A percentile compares a stretch with the other conserved stretches of the same genome.
Conservation (phyloP, 192 early-diverging fungal species). For the Podila horticola region DNA sequence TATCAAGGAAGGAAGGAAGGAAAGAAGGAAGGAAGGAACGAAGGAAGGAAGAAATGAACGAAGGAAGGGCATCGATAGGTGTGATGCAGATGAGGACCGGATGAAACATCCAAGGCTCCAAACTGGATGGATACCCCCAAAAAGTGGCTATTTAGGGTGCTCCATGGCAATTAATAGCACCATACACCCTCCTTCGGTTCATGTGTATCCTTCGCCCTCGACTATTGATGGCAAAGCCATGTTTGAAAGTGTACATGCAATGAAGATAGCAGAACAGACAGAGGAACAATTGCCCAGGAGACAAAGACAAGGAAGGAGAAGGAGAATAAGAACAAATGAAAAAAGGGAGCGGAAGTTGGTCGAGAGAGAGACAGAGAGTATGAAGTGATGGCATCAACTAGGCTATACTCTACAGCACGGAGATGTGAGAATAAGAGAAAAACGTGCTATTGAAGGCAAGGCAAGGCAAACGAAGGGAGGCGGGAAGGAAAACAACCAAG, state of each 20-base stretch:
- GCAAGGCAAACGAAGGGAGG: not conserved
- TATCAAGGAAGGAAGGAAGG: no score
- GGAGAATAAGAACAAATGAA: not conserved
- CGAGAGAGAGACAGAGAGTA: not conserved
- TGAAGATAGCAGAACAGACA: not conserved
- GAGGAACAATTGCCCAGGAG: slow-evolving; percentile 6
- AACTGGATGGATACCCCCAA: no score
- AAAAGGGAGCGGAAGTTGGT: not conserved
- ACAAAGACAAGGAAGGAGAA: not conserved
- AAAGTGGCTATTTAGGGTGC: no score
- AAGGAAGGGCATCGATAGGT: no score
- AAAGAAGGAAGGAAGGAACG: no score
- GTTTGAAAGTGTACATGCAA: not conserved
- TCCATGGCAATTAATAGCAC: not conserved
- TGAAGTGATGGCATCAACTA: no score
- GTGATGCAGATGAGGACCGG: no score
- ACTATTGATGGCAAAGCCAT: not conserved
- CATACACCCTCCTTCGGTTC: not conserved
- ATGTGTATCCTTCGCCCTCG: not conserved
- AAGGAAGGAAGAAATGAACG: no score
- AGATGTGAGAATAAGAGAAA: not conserved
- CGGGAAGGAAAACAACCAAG: slow-evolving; percentile 6
- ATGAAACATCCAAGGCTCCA: no score
- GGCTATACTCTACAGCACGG: not conserved
- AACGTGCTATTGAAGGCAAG: not conserved